Conservation (phyloP, 306 rosid species). For the Geum urbanum region DNA sequence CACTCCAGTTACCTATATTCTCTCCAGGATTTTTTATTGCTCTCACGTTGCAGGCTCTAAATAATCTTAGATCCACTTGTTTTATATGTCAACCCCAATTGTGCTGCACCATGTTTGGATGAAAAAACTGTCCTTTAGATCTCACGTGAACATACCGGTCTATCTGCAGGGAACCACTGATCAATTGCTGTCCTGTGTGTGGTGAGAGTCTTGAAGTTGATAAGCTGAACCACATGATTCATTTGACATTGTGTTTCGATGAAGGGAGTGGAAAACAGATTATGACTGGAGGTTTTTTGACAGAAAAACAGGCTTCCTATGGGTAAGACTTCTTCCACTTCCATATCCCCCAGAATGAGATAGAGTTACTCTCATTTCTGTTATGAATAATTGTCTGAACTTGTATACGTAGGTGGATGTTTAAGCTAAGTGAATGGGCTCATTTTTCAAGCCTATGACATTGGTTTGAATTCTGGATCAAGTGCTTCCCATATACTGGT, state of each 20-base stretch:
- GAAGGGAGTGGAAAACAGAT: slow-evolving; percentile 97
- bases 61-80: neutral
- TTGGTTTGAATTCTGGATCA: slow-evolving; percentile 89
- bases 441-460: slow-evolving; percentile 78
- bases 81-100: slow-evolving; percentile 1
- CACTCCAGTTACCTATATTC: neutral
- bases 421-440: slow-evolving; percentile 96
- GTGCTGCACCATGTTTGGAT: slow-evolving; percentile 1
- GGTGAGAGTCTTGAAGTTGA: slow-evolving; percentile 80
- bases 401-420: slow-evolving; percentile 66
- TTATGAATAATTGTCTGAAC: slow-evolving; percentile 5
- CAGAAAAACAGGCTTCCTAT: slow-evolving; percentile 83
- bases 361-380: neutral
- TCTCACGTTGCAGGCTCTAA: neutral
- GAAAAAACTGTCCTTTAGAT: neutral
- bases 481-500: slow-evolving; percentile 90
- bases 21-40: neutral
- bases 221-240: slow-evolving; percentile 68
- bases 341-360: neutral
- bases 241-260: slow-evolving; percentile 86
- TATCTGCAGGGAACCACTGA: slow-evolving; percentile 69
- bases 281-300: slow-evolving; percentile 96
- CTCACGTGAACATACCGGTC: neutral
- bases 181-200: slow-evolving; percentile 92
- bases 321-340: slow-evolving; percentile 53